Base-by-base conservation (phyloP, 495 filamentous ascomycete species). In the Penicillium psychrofluorescens region DNA sequence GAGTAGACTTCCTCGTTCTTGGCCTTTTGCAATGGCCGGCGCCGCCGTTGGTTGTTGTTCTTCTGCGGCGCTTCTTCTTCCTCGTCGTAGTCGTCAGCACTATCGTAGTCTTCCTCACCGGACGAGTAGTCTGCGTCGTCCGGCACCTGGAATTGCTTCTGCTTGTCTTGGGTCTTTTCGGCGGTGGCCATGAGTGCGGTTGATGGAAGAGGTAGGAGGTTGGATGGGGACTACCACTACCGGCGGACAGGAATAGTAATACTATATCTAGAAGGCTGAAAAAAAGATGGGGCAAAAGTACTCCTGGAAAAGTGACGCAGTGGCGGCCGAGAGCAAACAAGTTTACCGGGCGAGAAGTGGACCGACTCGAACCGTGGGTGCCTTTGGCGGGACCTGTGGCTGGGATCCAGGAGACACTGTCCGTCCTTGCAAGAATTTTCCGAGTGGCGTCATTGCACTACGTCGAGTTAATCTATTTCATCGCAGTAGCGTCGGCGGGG, bases 1-100 rank as follows among this genome's bases (percentile, higher is more conserved):
- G 75, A 77, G 51, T 71, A 70, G 43, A 74, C 76, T 29, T 75
- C 74, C n/a, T 72, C 80, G 60, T 56, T 48, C 10, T 51, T 36
- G 27, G 49, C 34, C 37, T 54, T 46, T 38, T 62, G 55, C 40
- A 54, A 49, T 46, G 37, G 56, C 28, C 45, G 51, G 14, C 50
- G 61, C 4, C 52, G 60, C 43, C 66, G 64, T 12, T 56, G 58
- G 46, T 66, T 61, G 38, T 55, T 64, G 35, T 60, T 45, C 13
- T 37, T 13, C 7, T 50, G 43, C 35, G 31, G 36, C 10, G 29
- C 11, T 27, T 46, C 33, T 27, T 53, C 45, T 41, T 44, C 68
- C 55, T 62, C 56, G 14, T 57, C 61, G 39, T 56, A 54, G 35
- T 62, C 63, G 34, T 63, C 59, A 38, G 59, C 57, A 13, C 55